Conservation (phyloP, 2,329 filamentous ascomycete genomes). For the Dryadomyces quercivorus region DNA sequence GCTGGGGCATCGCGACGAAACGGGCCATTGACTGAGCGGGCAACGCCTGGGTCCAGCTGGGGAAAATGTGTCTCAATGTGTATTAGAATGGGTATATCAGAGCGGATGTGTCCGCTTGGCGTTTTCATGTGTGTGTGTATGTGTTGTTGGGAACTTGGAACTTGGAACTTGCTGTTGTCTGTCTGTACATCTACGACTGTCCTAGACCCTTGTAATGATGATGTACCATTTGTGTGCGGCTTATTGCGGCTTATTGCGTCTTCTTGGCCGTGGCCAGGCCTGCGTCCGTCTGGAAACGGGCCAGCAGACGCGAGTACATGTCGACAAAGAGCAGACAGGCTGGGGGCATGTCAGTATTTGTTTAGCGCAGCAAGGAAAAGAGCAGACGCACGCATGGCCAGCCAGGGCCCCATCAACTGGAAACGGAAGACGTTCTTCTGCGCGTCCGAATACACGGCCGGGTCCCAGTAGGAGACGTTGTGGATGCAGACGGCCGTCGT, state of each 20-base stretch:
- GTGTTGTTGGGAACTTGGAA: background rate
- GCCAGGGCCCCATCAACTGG: conserved; percentile 39
- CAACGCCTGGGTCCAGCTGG: too few relatives aligned
- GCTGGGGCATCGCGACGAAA: conserved; percentile 45
- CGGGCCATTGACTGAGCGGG: conserved; percentile 28
- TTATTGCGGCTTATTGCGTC: conserved; percentile 13
- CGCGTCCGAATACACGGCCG: conserved; percentile 27
- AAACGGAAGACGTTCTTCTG: conserved; percentile 34
- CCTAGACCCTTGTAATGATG: too few relatives aligned
- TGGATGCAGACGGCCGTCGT: conserved; percentile 39
- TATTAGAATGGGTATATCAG: background rate
- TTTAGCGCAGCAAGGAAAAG: background rate
- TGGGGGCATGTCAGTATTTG: conserved; percentile 14
- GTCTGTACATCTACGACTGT: background rate
- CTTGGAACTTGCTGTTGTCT: background rate
- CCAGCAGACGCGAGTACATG: conserved; percentile 40
- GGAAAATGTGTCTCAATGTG: too few relatives aligned
- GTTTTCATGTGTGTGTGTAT: background rate
- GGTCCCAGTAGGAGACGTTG: conserved; percentile 37
- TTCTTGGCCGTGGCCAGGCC: conserved; percentile 29
- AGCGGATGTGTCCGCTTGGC: background rate
- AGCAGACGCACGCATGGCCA: conserved; percentile 35
- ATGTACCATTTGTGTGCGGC: background rate
- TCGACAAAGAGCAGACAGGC: conserved; percentile 38
- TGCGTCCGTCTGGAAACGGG: conserved; percentile 21